These are phyloP conservation scores for Pythium aquatile DNA, from an alignment of 352 stramenopile genomes.

Conservation along the genomic window DNA sequence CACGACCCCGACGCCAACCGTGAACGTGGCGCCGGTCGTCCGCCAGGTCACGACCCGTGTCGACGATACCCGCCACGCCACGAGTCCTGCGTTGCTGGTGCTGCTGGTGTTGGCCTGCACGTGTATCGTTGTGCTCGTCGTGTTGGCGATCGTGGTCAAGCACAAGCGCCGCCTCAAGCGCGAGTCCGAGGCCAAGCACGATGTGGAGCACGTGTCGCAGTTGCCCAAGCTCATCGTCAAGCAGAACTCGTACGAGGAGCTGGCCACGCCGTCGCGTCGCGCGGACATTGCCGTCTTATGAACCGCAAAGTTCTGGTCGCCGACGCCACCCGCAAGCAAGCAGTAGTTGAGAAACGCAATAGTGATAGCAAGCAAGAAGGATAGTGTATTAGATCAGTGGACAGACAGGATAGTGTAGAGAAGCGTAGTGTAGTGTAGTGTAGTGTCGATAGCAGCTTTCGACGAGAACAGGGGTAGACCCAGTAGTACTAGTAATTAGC, in stretches of 20 bases:
- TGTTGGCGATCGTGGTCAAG: conserved; percentile 32
- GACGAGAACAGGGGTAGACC: background rate
- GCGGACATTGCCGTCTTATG: conserved; percentile 26
- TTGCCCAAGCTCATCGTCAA: conserved; percentile 19
- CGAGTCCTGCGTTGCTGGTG: conserved; percentile 30
- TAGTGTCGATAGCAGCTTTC: conserved; percentile 2
- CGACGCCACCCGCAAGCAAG: background rate
- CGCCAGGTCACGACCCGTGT: conserved; percentile 15
- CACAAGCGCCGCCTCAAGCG: conserved; percentile 23
- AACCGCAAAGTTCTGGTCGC: background rate
- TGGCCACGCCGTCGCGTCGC: conserved; percentile 22
- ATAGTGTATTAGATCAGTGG: background rate
- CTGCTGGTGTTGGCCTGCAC: conserved; percentile 28
- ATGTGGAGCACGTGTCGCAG: conserved; percentile 25
- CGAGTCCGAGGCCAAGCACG: conserved; percentile 18
- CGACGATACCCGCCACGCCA: conserved; percentile 11
- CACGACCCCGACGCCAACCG: background rate
- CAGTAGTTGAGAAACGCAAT: conserved; percentile 2
- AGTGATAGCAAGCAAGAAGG: background rate
- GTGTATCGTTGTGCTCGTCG: conserved; percentile 27
- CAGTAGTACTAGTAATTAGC: conserved; percentile 14
- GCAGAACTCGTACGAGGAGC: conserved; percentile 30
- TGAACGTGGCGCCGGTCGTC: conserved; percentile 2
- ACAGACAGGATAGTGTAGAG: background rate
- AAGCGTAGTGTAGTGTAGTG: conserved; percentile 2